Evolutionary conservation across 2,329 filamentous ascomycete genomes (phyloP).

Genomic region (Neopestalotiopsis clavispora): DNA sequence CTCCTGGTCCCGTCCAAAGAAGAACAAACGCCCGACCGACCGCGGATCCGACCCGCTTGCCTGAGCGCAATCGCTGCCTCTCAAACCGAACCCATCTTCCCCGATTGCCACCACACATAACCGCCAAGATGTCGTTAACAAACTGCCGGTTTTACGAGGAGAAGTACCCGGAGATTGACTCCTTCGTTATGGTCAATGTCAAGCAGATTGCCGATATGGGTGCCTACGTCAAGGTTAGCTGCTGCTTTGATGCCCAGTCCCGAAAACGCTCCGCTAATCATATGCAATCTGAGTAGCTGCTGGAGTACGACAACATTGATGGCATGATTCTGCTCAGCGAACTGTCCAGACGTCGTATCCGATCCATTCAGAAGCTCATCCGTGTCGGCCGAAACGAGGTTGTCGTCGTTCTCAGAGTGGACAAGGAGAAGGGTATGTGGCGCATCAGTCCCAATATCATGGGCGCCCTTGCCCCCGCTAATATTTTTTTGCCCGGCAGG

Average conservation of each 20-base stretch:
- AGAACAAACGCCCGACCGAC: not conserved
- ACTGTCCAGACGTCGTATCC: slow-evolving; percentile 95
- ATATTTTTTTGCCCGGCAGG: slow-evolving; percentile 19
- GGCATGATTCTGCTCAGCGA: slow-evolving; percentile 99
- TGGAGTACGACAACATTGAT: slow-evolving; percentile 99
- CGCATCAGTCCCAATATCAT: slow-evolving; percentile 1
- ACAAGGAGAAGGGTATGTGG: slow-evolving; percentile 88
- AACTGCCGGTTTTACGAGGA: slow-evolving; percentile 98
- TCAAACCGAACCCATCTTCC: not conserved
- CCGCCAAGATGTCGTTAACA: slow-evolving; percentile 86
- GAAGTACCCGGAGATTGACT: slow-evolving; percentile 97
- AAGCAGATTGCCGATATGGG: slow-evolving; percentile 99
- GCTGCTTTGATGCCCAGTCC: not conserved
- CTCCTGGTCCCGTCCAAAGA: slow-evolving; percentile 6
- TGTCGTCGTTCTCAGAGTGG: slow-evolving; percentile 95
- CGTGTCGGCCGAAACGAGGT: slow-evolving; percentile 98
- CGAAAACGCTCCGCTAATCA: slow-evolving; percentile 1
- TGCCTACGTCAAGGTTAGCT: slow-evolving; percentile 81
- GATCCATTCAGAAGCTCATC: slow-evolving; percentile 98
- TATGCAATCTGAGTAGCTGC: slow-evolving; percentile 52
- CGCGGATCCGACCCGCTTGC: slow-evolving; percentile 7
- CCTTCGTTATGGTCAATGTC: slow-evolving; percentile 99
- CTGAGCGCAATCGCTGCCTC: slow-evolving; percentile 15
- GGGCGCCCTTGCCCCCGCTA: slow-evolving; percentile 21
- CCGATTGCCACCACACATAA: slow-evolving; percentile 32